Conservation (phyloP, 768 basidiomycete species). For the Lactarius psammicola region DNA sequence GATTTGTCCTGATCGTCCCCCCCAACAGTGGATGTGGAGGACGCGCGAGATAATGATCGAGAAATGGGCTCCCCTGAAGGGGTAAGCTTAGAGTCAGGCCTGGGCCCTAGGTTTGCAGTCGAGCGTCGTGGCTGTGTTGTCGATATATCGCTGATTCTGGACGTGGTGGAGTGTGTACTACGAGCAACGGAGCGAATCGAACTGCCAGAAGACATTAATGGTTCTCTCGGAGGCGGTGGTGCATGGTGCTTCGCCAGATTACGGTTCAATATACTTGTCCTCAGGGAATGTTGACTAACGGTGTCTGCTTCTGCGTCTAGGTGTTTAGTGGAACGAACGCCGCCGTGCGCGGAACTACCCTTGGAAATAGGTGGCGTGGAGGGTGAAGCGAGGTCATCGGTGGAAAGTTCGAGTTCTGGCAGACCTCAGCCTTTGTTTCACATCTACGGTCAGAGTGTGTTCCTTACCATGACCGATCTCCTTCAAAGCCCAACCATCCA, state of each 20-base stretch:
- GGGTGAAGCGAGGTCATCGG: conserved; percentile 63
- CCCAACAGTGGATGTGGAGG: conserved; percentile 23
- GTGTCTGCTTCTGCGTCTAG: conserved; percentile 41
- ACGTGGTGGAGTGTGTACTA: conserved; percentile 40
- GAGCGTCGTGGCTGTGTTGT: conserved; percentile 32
- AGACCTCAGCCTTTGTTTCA: conserved; percentile 5
- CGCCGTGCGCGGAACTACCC: conserved; percentile 29
- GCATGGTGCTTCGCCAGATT: conserved; percentile 32
- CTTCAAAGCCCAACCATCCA: conserved; percentile 87
- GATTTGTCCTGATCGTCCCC: conserved; percentile 20
- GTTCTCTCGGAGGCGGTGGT: conserved; percentile 34
- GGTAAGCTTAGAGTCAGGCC: conserved; percentile 73
- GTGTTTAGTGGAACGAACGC: conserved; percentile 28
- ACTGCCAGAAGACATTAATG: conserved; percentile 35
- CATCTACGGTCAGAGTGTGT: conserved; percentile 6
- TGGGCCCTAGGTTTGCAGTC: conserved; percentile 30
- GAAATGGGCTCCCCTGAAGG: conserved; percentile 40
- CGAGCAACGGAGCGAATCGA: conserved; percentile 50
- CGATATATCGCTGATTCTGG: conserved; percentile 33
- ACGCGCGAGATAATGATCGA: conserved; percentile 25
- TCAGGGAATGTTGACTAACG: conserved; percentile 47
- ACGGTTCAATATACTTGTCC: conserved; percentile 44
- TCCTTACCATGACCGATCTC: conserved; percentile 80
- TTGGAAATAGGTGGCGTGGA: conserved; percentile 33
- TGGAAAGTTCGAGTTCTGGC: conserved; percentile 74